Evolutionary conservation across 805 yeast genomes (phyloP), one percentile per base, ranked within the genome.

Genomic region (Hanseniaspora meyeri): DNA sequence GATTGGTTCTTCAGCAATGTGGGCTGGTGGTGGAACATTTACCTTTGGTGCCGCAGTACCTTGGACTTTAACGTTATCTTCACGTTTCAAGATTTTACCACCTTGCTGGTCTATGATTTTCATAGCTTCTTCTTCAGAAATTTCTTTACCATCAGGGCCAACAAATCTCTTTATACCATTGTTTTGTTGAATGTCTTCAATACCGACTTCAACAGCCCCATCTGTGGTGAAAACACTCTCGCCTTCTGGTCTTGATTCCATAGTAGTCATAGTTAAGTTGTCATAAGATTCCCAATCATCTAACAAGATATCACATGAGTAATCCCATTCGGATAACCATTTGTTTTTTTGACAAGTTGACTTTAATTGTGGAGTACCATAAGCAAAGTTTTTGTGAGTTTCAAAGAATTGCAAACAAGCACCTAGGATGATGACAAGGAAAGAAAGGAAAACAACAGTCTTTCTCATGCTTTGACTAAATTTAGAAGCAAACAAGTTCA

Each of bases 351-450:
- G 71, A 71, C 98, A 93, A 59, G 76, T 69, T 32, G 66, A 68
- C 63, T 76, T 76, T 49, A 95, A 85, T 97, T 97, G 91, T 55
- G 79, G 78, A 12, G 78, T 66, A 49, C 86, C 98, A 66, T 87
- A 86, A 50, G 83, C 77, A 65, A 93, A 70, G 38, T 97, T 85
- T 1, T 87, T 76, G 70, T 82, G 82, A 59, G 74, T 68, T 55
- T 70, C 68, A 73, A 77, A 91, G 67, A 82, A 80, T 20, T 73
- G 72, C 11, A 78, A 67, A 27, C 84, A 73, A 20, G 70, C 70
- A 1, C 73, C 67, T 42, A 82, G 71, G 62, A 87, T 77, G 0
- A 70, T 65, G 6, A 69, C 75, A 36, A 84, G 67, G 10, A 79
- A 47, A 3, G 65, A 70, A 51, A 77, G 75, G 3, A 79, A 76